These are phyloP conservation scores for Talaromyces sp. DNA, from an alignment of 2,329 filamentous ascomycete species.

Conservation along the genomic window DNA sequence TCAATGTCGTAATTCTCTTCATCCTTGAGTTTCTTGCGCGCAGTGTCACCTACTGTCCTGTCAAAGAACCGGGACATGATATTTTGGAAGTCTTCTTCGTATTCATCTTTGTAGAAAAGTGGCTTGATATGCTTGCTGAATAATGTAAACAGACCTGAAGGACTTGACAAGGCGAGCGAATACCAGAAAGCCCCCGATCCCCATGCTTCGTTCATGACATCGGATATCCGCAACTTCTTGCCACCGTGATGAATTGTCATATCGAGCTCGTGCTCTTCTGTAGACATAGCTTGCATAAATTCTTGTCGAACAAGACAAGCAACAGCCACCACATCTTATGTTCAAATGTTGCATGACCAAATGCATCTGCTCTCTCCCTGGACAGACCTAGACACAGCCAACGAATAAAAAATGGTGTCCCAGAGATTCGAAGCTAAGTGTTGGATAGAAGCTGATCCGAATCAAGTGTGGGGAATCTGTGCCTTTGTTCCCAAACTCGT, in stretches of 20 bases:
- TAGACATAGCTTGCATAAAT: not conserved
- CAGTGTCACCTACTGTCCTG: slow-evolving; percentile 12
- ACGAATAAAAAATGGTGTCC: no score
- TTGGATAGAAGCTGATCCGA: no score
- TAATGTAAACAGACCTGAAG: slow-evolving; percentile 18
- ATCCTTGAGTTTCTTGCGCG: slow-evolving; percentile 18
- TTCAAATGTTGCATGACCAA: no score
- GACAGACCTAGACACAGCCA: no score
- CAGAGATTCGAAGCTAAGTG: no score
- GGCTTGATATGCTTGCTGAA: slow-evolving; percentile 17
- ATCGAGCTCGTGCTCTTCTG: not conserved
- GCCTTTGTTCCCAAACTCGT: no score
- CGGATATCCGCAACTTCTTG: not conserved
- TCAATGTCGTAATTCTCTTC: slow-evolving; percentile 9
- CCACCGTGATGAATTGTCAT: not conserved
- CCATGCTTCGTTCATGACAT: slow-evolving; percentile 18
- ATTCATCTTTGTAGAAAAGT: not conserved
- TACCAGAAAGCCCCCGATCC: slow-evolving; percentile 22
- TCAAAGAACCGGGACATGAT: slow-evolving; percentile 21
- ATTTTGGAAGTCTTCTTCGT: slow-evolving; percentile 14
- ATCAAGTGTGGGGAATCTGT: no score
- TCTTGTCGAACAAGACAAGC: not conserved
- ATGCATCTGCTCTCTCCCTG: no score
- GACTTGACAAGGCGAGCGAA: slow-evolving; percentile 19
- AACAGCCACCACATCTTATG: no score